Conservation (phyloP, 2,329 filamentous ascomycete genomes). For the Talaromyces sp. region DNA sequence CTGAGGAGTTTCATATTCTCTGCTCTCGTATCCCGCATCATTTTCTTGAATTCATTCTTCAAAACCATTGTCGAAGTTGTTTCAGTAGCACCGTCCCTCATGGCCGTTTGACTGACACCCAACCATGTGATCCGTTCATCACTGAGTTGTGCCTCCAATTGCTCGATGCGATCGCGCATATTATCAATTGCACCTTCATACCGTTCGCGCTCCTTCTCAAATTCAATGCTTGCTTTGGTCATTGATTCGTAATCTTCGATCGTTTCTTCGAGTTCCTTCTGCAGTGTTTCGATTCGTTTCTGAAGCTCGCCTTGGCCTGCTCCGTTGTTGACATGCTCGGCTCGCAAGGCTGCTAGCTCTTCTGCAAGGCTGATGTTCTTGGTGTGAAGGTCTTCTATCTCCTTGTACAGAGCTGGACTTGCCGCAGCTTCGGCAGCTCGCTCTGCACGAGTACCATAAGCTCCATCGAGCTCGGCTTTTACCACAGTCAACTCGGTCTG, state of each 20-base stretch:
- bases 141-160: conserved; percentile 59
- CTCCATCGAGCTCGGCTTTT: conserved; percentile 84
- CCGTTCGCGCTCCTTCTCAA: conserved; percentile 65
- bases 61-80: conserved; percentile 65
- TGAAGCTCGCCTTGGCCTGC: conserved; percentile 36
- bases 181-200: conserved; percentile 62
- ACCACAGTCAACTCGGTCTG: conserved; percentile 85
- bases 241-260: conserved; percentile 67
- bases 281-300: conserved; percentile 53
- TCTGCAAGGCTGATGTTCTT: conserved; percentile 46
- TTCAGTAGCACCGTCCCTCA: conserved; percentile 44
- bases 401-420: conserved; percentile 56
- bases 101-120: conserved; percentile 53
- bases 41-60: conserved; percentile 73
- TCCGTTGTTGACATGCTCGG: conserved; percentile 29
- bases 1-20: conserved; percentile 63
- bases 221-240: conserved; percentile 65
- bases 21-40: conserved; percentile 69
- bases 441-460: conserved; percentile 74
- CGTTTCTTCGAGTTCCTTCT: conserved; percentile 64
- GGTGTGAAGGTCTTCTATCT: conserved; percentile 55
- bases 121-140: conserved; percentile 66
- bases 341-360: conserved; percentile 46
- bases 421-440: conserved; percentile 63
- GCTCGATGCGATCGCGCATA: conserved; percentile 61